Evolutionary conservation across 1,284 basidiomycete species (phyloP).

Genomic region (Cutaneotrichosporon arboriforme): DNA sequence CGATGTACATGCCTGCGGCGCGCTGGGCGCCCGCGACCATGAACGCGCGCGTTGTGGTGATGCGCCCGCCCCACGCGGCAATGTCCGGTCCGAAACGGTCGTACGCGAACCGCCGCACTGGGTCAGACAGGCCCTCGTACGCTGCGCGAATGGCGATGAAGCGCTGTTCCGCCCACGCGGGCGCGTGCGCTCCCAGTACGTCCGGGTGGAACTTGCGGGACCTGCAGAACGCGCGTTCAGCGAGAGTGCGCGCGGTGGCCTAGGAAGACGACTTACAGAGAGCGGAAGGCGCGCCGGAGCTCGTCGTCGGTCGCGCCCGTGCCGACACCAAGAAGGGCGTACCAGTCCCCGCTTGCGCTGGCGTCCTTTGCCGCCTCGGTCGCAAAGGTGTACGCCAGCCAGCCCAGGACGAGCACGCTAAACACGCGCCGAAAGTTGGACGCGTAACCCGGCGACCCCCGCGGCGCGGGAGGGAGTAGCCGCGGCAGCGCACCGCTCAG

Average conservation of each 20-base stretch:
- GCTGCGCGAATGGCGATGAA: conserved; percentile 71
- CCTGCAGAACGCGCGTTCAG: conserved; percentile 12
- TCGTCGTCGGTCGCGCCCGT: conserved; percentile 60
- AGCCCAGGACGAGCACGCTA: conserved; percentile 54
- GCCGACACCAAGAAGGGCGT: conserved; percentile 63
- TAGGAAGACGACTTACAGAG: conserved; percentile 56
- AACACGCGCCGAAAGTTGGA: conserved; percentile 31
- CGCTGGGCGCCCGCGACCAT: conserved; percentile 3
- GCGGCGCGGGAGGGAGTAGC: conserved; percentile 29
- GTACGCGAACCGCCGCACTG: conserved; percentile 75
- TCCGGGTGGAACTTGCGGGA: conserved; percentile 74
- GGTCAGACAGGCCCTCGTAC: conserved; percentile 73
- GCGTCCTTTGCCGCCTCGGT: conserved; percentile 54
- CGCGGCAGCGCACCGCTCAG: conserved; percentile 21
- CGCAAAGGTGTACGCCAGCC: conserved; percentile 64
- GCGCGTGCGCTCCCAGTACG: conserved; percentile 56
- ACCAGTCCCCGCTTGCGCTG: conserved; percentile 56
- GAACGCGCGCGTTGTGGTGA: conserved; percentile 8
- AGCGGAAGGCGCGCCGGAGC: conserved; percentile 66
- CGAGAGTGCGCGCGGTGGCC: too few relatives aligned
- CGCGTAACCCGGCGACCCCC: conserved; percentile 21
- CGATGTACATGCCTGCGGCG: conserved; percentile 8
- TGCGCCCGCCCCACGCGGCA: background rate
- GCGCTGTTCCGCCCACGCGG: conserved; percentile 50
- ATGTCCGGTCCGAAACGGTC: conserved; percentile 49